Conservation (phyloP, 2,329 filamentous ascomycete genomes). For the Alternaria ethzedia region DNA sequence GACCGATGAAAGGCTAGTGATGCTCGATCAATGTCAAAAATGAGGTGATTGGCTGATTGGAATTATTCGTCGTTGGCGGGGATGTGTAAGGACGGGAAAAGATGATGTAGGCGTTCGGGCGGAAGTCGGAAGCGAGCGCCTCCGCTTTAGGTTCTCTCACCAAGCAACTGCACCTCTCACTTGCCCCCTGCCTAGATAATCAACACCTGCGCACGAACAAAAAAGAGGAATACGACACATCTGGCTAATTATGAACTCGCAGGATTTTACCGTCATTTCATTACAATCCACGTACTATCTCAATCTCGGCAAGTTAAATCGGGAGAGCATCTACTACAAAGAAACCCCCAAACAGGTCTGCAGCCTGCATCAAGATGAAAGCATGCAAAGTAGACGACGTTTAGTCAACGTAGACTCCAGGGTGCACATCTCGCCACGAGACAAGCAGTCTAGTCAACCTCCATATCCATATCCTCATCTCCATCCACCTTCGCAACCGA, state of each 20-base stretch:
- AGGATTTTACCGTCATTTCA: background rate
- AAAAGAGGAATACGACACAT: background rate
- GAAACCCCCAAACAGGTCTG: background rate
- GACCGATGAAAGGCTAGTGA: background rate
- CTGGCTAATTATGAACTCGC: background rate
- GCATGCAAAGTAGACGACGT: background rate
- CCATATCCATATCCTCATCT: slow-evolving; percentile 2
- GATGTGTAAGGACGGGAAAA: slow-evolving; percentile 19
- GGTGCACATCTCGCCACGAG: background rate
- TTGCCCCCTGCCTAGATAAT: background rate
- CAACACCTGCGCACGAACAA: background rate
- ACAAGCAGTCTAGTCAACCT: slow-evolving; percentile 4
- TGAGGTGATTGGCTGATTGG: slow-evolving; percentile 6
- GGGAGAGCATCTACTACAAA: background rate
- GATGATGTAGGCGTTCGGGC: slow-evolving; percentile 6
- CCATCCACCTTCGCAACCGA: background rate
- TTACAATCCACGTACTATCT: background rate
- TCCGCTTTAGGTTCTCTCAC: slow-evolving; percentile 2
- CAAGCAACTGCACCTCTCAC: background rate
- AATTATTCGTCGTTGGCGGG: slow-evolving; percentile 13
- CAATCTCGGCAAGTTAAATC: background rate
- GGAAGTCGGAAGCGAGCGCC: slow-evolving; percentile 21
- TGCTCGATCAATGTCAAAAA: slow-evolving; percentile 3
- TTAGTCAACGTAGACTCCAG: background rate
- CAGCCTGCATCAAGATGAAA: background rate